These are phyloP conservation scores for Tricladium varicosporioides DNA, from an alignment of 2,329 filamentous ascomycete species.

Conservation along the genomic window DNA sequence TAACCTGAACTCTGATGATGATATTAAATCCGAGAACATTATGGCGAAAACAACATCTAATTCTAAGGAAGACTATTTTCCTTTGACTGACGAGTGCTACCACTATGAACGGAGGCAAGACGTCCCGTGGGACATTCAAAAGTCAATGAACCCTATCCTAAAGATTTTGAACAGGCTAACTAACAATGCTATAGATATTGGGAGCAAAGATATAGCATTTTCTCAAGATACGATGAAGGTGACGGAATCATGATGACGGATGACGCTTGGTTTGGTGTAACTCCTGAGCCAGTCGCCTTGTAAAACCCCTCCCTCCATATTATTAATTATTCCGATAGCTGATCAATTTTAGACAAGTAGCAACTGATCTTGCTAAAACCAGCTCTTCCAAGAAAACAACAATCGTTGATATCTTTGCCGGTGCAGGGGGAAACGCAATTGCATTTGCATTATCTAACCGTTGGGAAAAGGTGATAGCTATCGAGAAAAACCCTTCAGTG, in stretches of 20 bases:
- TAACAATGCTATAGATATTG: constrained; percentile 66
- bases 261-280: constrained; percentile 95
- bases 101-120: constrained; percentile 71
- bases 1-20: no score
- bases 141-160: constrained; percentile 50
- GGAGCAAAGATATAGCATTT: constrained; percentile 83
- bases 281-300: constrained; percentile 87
- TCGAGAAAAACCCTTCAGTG: constrained; percentile 79
- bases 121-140: constrained; percentile 80
- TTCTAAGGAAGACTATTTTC: constrained; percentile 21
- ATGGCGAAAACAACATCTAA: neutral
- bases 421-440: constrained; percentile 90
- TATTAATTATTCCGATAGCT: constrained; percentile 7
- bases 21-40: neutral
- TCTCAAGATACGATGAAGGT: constrained; percentile 81
- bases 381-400: constrained; percentile 23
- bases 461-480: constrained; percentile 82
- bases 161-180: constrained; percentile 5
- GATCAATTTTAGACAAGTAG: constrained; percentile 60
- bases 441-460: constrained; percentile 81
- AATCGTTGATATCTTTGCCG: constrained; percentile 86
- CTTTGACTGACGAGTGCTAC: constrained; percentile 62
- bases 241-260: constrained; percentile 88
- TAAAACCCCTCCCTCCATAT: constrained; percentile 41
- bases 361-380: constrained; percentile 61